A percentile compares a stretch with the other conserved stretches of the same genome.
Conservation (phyloP, 208 protist species). For the Sergeia podlipaevii region DNA sequence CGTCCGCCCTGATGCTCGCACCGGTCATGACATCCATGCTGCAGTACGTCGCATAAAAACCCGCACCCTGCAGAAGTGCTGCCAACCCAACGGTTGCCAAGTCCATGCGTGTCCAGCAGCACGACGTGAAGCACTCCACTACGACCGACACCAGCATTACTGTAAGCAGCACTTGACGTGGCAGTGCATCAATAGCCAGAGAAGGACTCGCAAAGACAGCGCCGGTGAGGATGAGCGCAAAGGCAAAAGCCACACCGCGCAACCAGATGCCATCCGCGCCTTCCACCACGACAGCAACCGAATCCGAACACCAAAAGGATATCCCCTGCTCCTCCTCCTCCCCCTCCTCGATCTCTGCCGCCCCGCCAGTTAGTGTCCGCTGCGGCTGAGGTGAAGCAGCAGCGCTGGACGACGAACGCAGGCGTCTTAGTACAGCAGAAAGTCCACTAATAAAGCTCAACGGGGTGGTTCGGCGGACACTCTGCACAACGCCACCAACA, state of each 20-base stretch:
- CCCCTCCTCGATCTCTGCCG: not conserved
- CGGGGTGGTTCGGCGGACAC: slow-evolving; percentile 11
- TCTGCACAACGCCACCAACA: slow-evolving; percentile 24
- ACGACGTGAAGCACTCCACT: not conserved
- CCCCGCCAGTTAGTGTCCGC: not conserved
- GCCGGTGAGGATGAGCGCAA: no score
- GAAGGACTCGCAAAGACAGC: no score
- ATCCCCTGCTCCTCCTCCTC: not conserved
- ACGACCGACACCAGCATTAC: not conserved
- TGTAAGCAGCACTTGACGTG: no score
- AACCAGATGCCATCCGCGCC: no score
- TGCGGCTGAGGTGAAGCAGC: not conserved
- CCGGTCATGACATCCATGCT: no score
- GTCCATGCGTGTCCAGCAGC: slow-evolving; percentile 1
- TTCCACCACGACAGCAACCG: no score
- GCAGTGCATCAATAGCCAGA: no score
- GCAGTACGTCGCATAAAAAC: not conserved
- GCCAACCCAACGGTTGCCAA: not conserved
- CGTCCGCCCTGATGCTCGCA: no score
- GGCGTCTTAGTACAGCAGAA: no score
- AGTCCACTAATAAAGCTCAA: not conserved
- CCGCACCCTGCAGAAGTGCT: not conserved
- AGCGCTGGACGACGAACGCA: no score
- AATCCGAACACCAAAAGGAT: no score
- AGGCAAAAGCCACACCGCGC: no score